phyloP scores from a whole-genome alignment of 2,329 filamentous ascomycete species.

The Ophiostoma montium region DNA sequence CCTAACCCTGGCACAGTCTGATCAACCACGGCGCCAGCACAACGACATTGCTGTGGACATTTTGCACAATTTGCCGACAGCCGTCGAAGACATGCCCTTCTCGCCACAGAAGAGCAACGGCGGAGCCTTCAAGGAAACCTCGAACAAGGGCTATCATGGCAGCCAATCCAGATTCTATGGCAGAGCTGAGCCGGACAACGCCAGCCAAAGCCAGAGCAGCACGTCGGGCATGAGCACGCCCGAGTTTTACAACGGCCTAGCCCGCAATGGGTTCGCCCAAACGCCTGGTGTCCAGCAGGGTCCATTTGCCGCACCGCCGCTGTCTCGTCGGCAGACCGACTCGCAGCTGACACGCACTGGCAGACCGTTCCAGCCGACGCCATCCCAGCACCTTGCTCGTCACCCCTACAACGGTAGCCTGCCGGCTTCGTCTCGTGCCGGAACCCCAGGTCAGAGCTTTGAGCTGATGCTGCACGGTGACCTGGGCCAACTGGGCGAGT shows the following conservation, averaged over 20 bases:
- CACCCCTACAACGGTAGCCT: neutral
- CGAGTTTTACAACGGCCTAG: neutral
- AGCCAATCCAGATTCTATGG: neutral
- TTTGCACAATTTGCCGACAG: constrained; percentile 4
- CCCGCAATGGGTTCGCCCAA: neutral
- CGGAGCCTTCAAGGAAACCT: neutral
- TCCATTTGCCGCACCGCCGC: neutral
- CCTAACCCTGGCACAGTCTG: neutral
- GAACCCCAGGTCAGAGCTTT: neutral
- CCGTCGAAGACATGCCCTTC: constrained; percentile 10
- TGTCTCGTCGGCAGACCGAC: neutral
- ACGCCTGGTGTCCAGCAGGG: neutral
- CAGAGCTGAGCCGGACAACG: neutral
- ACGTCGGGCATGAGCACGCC: neutral
- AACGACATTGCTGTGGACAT: neutral
- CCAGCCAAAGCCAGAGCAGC: neutral
- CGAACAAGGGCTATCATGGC: neutral
- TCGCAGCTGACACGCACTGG: neutral
- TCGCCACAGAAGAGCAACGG: constrained; percentile 2
- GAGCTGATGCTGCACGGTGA: neutral
- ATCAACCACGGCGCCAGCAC: neutral
- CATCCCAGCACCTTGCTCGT: neutral
- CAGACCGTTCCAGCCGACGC: too few relatives aligned
- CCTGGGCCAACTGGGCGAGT: neutral
- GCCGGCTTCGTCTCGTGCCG: neutral